Percentiles rank a stretch among this genome's conserved stretches.
Evolutionary conservation across 352 stramenopile genomes (phyloP).

Genomic region (Phytophthora quininea): DNA sequence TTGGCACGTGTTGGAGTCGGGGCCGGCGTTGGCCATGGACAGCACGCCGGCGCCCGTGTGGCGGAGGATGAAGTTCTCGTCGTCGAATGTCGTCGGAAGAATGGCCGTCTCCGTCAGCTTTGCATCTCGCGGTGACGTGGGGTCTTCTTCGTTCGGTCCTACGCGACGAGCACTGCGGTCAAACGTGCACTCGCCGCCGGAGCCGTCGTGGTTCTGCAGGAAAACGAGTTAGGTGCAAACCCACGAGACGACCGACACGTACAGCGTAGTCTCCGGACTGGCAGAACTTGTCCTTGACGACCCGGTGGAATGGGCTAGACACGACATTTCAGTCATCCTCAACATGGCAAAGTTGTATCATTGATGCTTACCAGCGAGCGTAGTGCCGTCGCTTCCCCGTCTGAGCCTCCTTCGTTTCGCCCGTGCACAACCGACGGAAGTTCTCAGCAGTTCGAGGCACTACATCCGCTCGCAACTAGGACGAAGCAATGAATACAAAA

Average conservation of each 20-base stretch:
- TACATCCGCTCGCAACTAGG: slow-evolving; percentile 91
- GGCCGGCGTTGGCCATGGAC: slow-evolving; percentile 95
- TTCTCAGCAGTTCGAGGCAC: slow-evolving; percentile 96
- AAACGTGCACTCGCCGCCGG: slow-evolving; percentile 90
- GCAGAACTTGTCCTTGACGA: slow-evolving; percentile 91
- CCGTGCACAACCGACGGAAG: slow-evolving; percentile 96
- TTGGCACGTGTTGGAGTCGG: slow-evolving; percentile 95
- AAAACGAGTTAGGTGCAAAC: slow-evolving; percentile 30
- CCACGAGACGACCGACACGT: slow-evolving; percentile 3
- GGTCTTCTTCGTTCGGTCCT: slow-evolving; percentile 12
- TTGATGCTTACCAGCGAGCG: slow-evolving; percentile 44
- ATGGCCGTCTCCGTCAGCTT: slow-evolving; percentile 17
- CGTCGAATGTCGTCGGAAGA: slow-evolving; percentile 68
- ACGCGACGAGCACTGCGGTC: slow-evolving; percentile 17
- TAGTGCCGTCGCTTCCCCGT: slow-evolving; percentile 66
- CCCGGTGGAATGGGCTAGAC: slow-evolving; percentile 86
- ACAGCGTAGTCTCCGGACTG: slow-evolving; percentile 93
- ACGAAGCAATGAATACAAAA: neutral
- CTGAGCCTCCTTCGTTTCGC: slow-evolving; percentile 72
- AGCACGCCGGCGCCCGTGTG: slow-evolving; percentile 90
- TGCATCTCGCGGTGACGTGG: slow-evolving; percentile 1
- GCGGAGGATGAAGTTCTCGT: slow-evolving; percentile 95
- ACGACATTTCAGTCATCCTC: neutral
- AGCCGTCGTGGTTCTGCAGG: slow-evolving; percentile 74
- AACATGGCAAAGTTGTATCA: neutral